Percentiles rank a stretch among this genome's conserved stretches.
Evolutionary conservation across 1,284 basidiomycete genomes (phyloP).

Genomic region (Cryptococcus deneoformans): DNA sequence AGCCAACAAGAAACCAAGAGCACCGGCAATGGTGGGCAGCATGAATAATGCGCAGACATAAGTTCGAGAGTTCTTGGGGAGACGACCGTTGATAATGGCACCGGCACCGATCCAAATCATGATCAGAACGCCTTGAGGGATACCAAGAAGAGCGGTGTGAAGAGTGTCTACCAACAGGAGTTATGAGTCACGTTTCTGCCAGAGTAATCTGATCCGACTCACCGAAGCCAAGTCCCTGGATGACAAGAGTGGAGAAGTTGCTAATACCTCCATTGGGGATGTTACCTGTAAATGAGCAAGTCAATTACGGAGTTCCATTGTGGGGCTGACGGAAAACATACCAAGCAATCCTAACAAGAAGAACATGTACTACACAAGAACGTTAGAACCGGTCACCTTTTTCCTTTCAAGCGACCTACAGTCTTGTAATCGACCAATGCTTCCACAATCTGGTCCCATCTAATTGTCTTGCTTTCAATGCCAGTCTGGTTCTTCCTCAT

Average conservation of each 20-base stretch:
- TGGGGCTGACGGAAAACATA: no score
- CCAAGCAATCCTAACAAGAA: conserved; percentile 41
- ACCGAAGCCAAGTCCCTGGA: conserved; percentile 43
- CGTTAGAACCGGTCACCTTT: not conserved
- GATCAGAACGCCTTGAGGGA: conserved; percentile 47
- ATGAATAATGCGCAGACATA: conserved; percentile 44
- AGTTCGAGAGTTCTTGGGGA: conserved; percentile 45
- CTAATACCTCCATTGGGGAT: conserved; percentile 48
- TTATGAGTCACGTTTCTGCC: not conserved
- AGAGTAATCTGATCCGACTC: not conserved
- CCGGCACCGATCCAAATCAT: conserved; percentile 44
- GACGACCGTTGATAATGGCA: conserved; percentile 36
- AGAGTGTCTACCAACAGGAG: conserved; percentile 22
- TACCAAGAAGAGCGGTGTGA: conserved; percentile 45
- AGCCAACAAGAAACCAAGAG: conserved; percentile 50
- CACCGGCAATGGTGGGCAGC: conserved; percentile 47
- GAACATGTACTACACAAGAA: conserved; percentile 26
- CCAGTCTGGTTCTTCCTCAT: conserved; percentile 49
- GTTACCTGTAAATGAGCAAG: conserved; percentile 13
- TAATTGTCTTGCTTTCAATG: conserved; percentile 49
- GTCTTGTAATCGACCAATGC: conserved; percentile 45
- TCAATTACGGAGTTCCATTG: no score
- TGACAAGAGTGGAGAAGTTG: conserved; percentile 49
- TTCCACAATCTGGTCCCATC: conserved; percentile 50
- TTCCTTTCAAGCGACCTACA: not conserved